Base-by-base conservation (phyloP, 2,329 filamentous ascomycete species). In the Capronia coronata region DNA sequence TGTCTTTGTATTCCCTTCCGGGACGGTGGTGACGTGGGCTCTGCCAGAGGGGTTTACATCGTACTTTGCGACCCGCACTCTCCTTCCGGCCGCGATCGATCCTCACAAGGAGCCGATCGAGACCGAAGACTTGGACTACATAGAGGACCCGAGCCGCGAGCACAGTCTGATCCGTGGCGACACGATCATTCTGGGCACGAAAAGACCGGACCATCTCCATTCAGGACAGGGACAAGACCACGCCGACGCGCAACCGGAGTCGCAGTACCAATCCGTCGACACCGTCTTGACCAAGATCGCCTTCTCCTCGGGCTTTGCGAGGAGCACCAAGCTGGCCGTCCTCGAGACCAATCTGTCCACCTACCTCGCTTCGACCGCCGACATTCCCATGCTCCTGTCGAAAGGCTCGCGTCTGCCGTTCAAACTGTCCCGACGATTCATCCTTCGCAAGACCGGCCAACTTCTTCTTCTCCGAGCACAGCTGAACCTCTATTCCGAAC, bases 1-100 rank as follows among this genome's bases (percentile, higher is more conserved):
- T 68, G 81, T 97, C 43, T 97, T 97, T 64, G 83, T 98, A 49
- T 98, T 98, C 59, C 89, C 91, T 7, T 95, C 90, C 0, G 93
- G 93, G 9, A 94, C 90, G 10, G 78, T 97, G 6, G 93, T 97
- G 4, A 84, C 87, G 19, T 98, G 93, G 93, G 86, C 87, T 3
- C 75, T 96, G 1, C 83, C 87, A 1, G 79, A 88, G 53, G 80
- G 84, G 49, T 79, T 88, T 14, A 83, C 89, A 13, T 76, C 76
- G 16, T 77, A 77, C 42, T 71, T 89, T 19, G 83, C 86, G 3
- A 86, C 86, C 7, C 79, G 78, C 49, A 82, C 85, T 25, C 75
- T 97, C 10, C 76, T 87, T 16, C 78, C 82, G 0, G 89, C 91
- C 1, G 87, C 90, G 11, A 78, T 86, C 57, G 82, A 83, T 44